Percentiles rank a stretch among this genome's conserved stretches.
These are phyloP conservation scores for Acrodontium crateriforme DNA, from an alignment of 2,329 filamentous ascomycete species.

Conservation along the genomic window DNA sequence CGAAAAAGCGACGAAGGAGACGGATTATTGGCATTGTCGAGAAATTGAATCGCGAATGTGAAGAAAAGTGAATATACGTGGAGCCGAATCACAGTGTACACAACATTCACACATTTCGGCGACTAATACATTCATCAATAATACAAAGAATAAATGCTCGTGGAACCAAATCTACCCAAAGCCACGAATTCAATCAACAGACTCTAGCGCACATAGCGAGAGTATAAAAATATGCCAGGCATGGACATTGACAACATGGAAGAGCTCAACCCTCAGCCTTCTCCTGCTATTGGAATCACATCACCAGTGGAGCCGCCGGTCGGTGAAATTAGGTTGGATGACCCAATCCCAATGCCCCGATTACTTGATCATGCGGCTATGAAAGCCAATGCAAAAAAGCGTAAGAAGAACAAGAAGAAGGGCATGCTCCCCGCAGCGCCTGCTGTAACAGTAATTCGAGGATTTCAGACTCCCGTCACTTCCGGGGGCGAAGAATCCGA, in stretches of 20 bases:
- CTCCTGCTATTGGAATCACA: conserved; percentile 19
- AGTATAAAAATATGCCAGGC: conserved; percentile 18
- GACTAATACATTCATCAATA: neutral
- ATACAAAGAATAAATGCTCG: neutral
- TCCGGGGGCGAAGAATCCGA: conserved; percentile 45
- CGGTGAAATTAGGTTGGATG: conserved; percentile 9
- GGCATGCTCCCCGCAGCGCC: conserved; percentile 24
- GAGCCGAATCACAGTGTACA: neutral
- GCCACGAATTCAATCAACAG: neutral
- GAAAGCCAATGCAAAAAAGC: conserved; percentile 23
- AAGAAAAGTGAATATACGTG: conserved; percentile 1
- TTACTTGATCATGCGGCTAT: conserved; percentile 23
- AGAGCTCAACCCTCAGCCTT: conserved; percentile 12
- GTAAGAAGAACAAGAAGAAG: conserved; percentile 26
- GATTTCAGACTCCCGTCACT: conserved; percentile 37
- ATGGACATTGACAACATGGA: conserved; percentile 21
- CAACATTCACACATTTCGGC: neutral
- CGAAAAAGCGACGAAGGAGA: conserved; percentile 25
- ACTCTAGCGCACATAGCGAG: conserved; percentile 2
- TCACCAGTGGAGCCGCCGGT: conserved; percentile 16
- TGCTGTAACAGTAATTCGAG: conserved; percentile 29
- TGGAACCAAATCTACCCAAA: neutral
- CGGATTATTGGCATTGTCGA: conserved; percentile 1
- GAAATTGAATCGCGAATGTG: conserved; percentile 1
- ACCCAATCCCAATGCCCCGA: conserved; percentile 11